Base-by-base conservation (phyloP, 2,329 filamentous ascomycete species). In the Camillea tinctor region DNA sequence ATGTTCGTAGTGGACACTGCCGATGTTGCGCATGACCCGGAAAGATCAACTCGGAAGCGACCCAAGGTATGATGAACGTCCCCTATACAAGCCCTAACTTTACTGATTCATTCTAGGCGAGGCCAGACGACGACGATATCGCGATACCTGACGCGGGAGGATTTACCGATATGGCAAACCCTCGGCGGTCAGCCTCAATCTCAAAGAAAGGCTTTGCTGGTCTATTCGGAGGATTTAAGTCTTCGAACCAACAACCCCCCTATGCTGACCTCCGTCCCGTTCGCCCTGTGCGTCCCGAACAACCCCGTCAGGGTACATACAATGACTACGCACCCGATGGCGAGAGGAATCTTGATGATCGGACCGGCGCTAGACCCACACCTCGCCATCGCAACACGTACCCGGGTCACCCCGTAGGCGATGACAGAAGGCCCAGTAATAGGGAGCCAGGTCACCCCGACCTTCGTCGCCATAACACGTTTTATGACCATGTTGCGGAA, bases 101-200 rank as follows among this genome's bases (percentile, higher is more conserved):
- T 50, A 59, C 68, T 71, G 55, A 71, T 62, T 22, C 20, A n/a
- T 36, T 54, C 56, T 60, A 71, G 68, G 21, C 56, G 15, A 69
- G 62, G 26, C 23, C 44, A 54, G 66, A 69, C 20, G 85, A 89
- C 54, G 86, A 89, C 54, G 86, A 88, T 67, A 77, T 85, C 58
- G 79, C 85, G 54, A 82, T 88, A 79, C 79, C 84, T 49, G 82
- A 88, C 64, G 74, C 73, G 23, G 74, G 73, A 52, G 81, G 82
- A 26, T 71, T 70, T 36, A 75, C 77, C 62, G 80, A 83, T 64
- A 77, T 82, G 56, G 75, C 82, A 4, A 79, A 84, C 40, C 68
- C 87, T 52, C 86, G 84, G 69, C 84, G 88, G 53, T 84, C 86
- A 44, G 85, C 82, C 65, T 88, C 88, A 3, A 83, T 77, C 57